Percentiles rank a stretch among this genome's conserved stretches.
These are phyloP conservation scores for Aspergillus campestris DNA, from an alignment of 495 filamentous ascomycete genomes.

Conservation along the genomic window DNA sequence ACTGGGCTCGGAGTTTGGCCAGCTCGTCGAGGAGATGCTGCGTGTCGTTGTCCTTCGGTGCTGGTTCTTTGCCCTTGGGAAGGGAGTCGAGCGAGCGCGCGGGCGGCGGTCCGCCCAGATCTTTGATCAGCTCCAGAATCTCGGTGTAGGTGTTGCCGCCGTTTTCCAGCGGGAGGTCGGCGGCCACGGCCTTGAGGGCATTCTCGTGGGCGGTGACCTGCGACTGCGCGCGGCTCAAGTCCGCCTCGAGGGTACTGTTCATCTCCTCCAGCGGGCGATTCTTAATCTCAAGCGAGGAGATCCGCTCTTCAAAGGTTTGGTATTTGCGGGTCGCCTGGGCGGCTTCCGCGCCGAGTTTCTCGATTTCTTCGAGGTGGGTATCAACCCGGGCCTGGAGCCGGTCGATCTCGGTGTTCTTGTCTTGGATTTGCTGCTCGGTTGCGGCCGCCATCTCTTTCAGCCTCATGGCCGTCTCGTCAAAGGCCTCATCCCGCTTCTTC, in stretches of 20 bases:
- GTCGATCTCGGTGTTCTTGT: slow-evolving; percentile 34
- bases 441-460: slow-evolving; percentile 27
- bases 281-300: slow-evolving; percentile 27
- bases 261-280: slow-evolving; percentile 35
- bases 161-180: slow-evolving; percentile 26
- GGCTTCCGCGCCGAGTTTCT: slow-evolving; percentile 30
- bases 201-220: slow-evolving; percentile 38
- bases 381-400: slow-evolving; percentile 32
- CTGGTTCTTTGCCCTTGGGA: slow-evolving; percentile 15
- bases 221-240: slow-evolving; percentile 32
- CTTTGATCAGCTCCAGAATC: slow-evolving; percentile 35
- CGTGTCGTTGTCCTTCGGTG: slow-evolving; percentile 10
- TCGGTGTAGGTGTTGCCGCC: slow-evolving; percentile 34
- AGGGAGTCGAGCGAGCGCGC: slow-evolving; percentile 8
- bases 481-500: slow-evolving; percentile 25
- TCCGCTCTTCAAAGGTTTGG: slow-evolving; percentile 28
- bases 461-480: slow-evolving; percentile 31
- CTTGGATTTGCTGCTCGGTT: slow-evolving; percentile 28
- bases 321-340: slow-evolving; percentile 26
- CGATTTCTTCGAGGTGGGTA: slow-evolving; percentile 26
- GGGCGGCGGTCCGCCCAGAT: slow-evolving; percentile 20
- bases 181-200: slow-evolving; percentile 34
- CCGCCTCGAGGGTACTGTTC: slow-evolving; percentile 35
- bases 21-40: slow-evolving; percentile 24
- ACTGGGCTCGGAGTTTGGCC: slow-evolving; percentile 20